Conservation (phyloP, 257 asterid species). For the Fraxinus cuspidata region DNA sequence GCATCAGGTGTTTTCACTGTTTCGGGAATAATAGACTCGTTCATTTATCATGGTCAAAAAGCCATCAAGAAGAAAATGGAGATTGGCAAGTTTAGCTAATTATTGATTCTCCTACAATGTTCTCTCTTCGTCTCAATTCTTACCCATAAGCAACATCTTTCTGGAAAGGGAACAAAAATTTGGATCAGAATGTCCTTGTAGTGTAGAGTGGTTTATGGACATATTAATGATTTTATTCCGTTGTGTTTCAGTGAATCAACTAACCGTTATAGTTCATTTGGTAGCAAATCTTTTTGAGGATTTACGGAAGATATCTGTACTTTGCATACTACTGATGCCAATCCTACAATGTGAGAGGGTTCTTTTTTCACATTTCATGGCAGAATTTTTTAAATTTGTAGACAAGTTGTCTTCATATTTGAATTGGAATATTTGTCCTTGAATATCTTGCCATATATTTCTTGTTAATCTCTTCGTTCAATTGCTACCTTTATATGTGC, state of each 20-base stretch:
- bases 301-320: background rate
- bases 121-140: background rate
- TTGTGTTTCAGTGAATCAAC: slow-evolving; percentile 19
- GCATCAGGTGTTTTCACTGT: slow-evolving; percentile 83
- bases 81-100: slow-evolving; percentile 83
- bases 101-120: slow-evolving; percentile 4
- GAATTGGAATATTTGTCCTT: background rate
- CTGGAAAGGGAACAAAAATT: background rate
- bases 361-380: background rate
- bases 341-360: background rate
- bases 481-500: background rate
- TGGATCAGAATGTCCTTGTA: background rate
- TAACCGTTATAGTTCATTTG: slow-evolving; percentile 1
- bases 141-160: slow-evolving; percentile 13
- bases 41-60: slow-evolving; percentile 80
- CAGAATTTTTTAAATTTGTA: slow-evolving; percentile 3
- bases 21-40: slow-evolving; percentile 90
- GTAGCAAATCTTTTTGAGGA: slow-evolving; percentile 4
- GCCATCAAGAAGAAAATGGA: slow-evolving; percentile 92
- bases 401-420: background rate
- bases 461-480: background rate
- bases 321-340: background rate
- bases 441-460: background rate
- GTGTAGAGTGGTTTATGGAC: background rate
- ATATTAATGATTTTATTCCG: background rate